Evolutionary conservation across 176 grass and related monocot species (phyloP), one percentile per base, ranked within the genome.

Genomic region (Triticum turgidum): DNA sequence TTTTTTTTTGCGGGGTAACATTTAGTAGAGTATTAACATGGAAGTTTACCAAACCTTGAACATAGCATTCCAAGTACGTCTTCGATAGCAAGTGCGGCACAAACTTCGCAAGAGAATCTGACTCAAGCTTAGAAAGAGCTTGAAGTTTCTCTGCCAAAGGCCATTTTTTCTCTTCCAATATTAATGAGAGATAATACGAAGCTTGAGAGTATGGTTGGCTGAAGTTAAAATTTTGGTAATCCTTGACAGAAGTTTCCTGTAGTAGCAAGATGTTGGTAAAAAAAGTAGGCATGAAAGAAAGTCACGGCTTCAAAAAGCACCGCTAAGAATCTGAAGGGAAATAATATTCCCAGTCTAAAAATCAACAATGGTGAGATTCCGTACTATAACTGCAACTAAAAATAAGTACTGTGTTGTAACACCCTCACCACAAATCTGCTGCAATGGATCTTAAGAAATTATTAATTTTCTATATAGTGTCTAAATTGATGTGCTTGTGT

Each of bases 171-270:
- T 94, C 88, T 70, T 86, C 81, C 58, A 98, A 87, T 91, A 98
- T 93, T 72, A 95, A 86, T 39, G 90, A 92, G 25, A 89, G 78
- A 85, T 98, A 90, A 74, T 92, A 85, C 54, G 68, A 78, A 82
- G 96, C 93, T 95, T 98, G 93, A 65, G 83, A 61, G 73, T 67
- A 86, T 52, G 96, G 96, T 66, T 89, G 77, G 14, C 37, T 81
- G 77, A 98, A 98, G 20, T 93, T 93, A 52, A 93, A 98, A 91
- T 98, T 98, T 77, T 94, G 84, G 75, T 90, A 94, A 70, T 91
- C 88, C 84, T 98, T 94, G 33, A 87, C 51, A 73, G 69, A 58
- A 88, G 96, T 93, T 95, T 98, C 96, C 96, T 98, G 78, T 82
- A 39, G 71, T 88, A 37, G 79, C 54, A 86, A 82, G 70, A 67